These are phyloP conservation scores for Zasmidium cellare DNA, from an alignment of 2,329 filamentous ascomycete species.

Conservation along the genomic window DNA sequence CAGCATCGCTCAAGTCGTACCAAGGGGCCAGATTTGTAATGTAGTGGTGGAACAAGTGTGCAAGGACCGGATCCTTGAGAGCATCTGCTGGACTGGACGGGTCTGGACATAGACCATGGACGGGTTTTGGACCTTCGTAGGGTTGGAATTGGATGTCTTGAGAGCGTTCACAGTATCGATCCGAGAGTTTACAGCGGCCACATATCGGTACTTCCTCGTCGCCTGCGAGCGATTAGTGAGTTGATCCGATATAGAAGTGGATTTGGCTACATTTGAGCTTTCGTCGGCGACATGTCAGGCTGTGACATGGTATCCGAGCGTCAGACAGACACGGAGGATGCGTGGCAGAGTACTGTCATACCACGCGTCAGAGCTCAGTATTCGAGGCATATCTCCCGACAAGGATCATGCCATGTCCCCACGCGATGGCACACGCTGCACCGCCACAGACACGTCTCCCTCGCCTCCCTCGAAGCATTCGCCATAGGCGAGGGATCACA, in stretches of 20 bases:
- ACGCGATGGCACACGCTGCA: neutral
- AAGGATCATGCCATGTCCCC: neutral
- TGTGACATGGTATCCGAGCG: neutral
- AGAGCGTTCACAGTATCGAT: constrained; percentile 8
- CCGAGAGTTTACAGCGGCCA: constrained; percentile 1
- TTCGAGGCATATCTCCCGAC: neutral
- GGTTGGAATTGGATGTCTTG: constrained; percentile 1
- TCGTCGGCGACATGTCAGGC: constrained; percentile 12
- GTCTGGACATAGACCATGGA: neutral
- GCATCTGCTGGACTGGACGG: neutral
- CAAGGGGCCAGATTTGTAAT: constrained; percentile 5
- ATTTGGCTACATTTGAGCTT: constrained; percentile 13
- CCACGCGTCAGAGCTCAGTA: neutral
- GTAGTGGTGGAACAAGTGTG: constrained; percentile 9
- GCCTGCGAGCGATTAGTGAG: neutral
- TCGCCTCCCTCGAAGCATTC: neutral
- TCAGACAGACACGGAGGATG: neutral
- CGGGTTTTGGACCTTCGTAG: neutral
- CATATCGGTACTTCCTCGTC: constrained; percentile 9
- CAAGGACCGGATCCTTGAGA: neutral
- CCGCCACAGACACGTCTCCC: neutral
- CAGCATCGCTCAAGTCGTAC: constrained; percentile 11
- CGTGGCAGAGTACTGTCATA: neutral
- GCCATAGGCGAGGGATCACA: no score
- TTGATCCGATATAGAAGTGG: neutral